Conservation (phyloP, 1,284 basidiomycete genomes). For the Malassezia restricta region DNA sequence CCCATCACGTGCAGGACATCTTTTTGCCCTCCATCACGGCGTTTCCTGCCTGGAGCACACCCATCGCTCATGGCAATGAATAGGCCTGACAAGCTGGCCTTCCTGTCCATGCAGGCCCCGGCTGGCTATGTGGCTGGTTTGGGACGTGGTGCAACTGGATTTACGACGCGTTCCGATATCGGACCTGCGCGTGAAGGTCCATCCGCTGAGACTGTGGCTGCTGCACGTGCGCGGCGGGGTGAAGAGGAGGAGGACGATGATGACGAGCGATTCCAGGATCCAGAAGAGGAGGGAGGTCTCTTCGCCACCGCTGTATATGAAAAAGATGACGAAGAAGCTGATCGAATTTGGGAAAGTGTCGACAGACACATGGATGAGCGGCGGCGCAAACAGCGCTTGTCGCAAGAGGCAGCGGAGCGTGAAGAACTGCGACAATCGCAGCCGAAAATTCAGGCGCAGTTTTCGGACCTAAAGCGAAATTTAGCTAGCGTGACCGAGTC, state of each 20-base stretch:
- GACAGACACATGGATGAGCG: conserved; percentile 82
- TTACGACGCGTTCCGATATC: conserved; percentile 96
- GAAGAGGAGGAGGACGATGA: conserved; percentile 54
- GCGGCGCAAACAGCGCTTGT: conserved; percentile 67
- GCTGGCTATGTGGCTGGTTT: conserved; percentile 44
- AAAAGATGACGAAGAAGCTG: conserved; percentile 92
- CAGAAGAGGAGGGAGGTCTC: conserved; percentile 89
- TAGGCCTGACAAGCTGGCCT: conserved; percentile 35
- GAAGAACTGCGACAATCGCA: conserved; percentile 63
- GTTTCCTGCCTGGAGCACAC: not conserved
- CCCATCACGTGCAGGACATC: conserved; percentile 1
- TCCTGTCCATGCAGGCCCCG: conserved; percentile 39
- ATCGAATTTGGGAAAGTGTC: conserved; percentile 80
- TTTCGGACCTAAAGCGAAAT: conserved; percentile 85
- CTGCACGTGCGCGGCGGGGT: conserved; percentile 42
- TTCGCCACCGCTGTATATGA: conserved; percentile 94
- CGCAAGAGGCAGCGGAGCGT: conserved; percentile 60
- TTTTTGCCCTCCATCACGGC: not conserved
- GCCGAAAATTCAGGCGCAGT: conserved; percentile 83
- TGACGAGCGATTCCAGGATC: conserved; percentile 83
- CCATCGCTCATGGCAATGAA: conserved; percentile 17
- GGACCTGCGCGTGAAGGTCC: conserved; percentile 91
- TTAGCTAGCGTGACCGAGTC: conserved; percentile 71
- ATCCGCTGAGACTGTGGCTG: conserved; percentile 72
- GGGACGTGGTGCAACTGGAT: conserved; percentile 64